Evolutionary conservation across 192 early-diverging fungal species (phyloP).

Genomic region (Lobosporangium transversale): DNA sequence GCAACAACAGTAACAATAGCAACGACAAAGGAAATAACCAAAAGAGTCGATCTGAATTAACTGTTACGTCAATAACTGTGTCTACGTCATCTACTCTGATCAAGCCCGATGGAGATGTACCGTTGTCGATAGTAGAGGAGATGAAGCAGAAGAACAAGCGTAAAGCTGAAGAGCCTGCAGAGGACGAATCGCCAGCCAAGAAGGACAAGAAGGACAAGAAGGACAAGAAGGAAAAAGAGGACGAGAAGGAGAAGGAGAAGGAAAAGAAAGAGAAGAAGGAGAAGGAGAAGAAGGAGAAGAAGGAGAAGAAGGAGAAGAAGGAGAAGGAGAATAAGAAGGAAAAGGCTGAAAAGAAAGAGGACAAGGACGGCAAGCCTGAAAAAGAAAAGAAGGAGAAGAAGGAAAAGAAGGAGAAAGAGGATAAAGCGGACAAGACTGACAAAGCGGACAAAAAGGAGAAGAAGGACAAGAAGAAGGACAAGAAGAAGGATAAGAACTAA

Average conservation of each 20-base stretch:
- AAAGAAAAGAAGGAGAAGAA: constrained; percentile 24
- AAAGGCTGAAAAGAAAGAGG: constrained; percentile 26
- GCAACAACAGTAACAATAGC: constrained; percentile 28
- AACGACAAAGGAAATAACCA: constrained; percentile 14
- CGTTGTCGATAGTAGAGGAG: constrained; percentile 52
- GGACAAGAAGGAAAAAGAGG: no score
- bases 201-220: no score
- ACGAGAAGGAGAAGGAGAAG: constrained; percentile 27
- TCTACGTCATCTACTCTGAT: not conserved
- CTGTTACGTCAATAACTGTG: constrained; percentile 3
- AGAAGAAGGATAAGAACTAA: not conserved
- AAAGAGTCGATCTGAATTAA: not conserved
- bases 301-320: constrained; percentile 2
- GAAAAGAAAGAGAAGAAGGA: constrained; percentile 1
- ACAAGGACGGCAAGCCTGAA: constrained; percentile 16
- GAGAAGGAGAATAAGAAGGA: constrained; percentile 37
- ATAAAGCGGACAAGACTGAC: constrained; percentile 9
- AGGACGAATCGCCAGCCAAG: constrained; percentile 36
- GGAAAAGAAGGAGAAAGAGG: constrained; percentile 17
- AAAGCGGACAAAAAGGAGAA: constrained; percentile 1
- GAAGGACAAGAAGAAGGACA: not conserved
- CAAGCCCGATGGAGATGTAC: constrained; percentile 20
- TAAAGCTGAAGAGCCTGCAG: constrained; percentile 36
- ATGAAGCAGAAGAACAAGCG: constrained; percentile 53
- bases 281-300: constrained; percentile 31